phyloP scores from a whole-genome alignment of 2,329 filamentous ascomycete species.

The Rutstroemia sydowiana region DNA sequence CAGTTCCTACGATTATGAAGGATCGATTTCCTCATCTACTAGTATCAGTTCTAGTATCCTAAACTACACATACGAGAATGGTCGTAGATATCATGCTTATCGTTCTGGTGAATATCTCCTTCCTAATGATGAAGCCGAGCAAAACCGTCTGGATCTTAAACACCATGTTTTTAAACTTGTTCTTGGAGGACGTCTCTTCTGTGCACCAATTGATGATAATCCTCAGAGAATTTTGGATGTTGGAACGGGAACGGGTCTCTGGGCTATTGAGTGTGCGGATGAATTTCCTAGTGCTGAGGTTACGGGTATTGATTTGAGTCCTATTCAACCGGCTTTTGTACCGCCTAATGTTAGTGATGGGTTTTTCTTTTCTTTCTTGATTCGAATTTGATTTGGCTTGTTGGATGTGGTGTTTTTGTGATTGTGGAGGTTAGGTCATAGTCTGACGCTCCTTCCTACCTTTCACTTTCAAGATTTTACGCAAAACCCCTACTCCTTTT shows the following conservation, averaged over 20 bases:
- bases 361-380: constrained; percentile 18
- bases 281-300: constrained; percentile 38
- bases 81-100: constrained; percentile 50
- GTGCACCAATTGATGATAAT: constrained; percentile 41
- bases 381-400: too few species aligned
- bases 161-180: constrained; percentile 26
- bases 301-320: constrained; percentile 49
- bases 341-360: constrained; percentile 40
- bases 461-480: too few species aligned
- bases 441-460: too few species aligned
- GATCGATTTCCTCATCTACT: constrained; percentile 20
- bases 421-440: constrained; percentile 21
- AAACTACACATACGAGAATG: constrained; percentile 49
- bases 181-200: constrained; percentile 34
- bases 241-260: constrained; percentile 51
- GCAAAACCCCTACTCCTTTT: too few species aligned
- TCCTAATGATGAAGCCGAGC: constrained; percentile 53
- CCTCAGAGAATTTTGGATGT: constrained; percentile 48
- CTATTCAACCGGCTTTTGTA: constrained; percentile 51
- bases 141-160: constrained; percentile 50
- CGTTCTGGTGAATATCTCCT: constrained; percentile 49
- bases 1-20: constrained; percentile 2
- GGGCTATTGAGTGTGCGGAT: constrained; percentile 53
- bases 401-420: too few species aligned
- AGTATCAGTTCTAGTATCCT: constrained; percentile 27